Conservation (phyloP, 2,329 filamentous ascomycete species). For the Fusarium piperis region DNA sequence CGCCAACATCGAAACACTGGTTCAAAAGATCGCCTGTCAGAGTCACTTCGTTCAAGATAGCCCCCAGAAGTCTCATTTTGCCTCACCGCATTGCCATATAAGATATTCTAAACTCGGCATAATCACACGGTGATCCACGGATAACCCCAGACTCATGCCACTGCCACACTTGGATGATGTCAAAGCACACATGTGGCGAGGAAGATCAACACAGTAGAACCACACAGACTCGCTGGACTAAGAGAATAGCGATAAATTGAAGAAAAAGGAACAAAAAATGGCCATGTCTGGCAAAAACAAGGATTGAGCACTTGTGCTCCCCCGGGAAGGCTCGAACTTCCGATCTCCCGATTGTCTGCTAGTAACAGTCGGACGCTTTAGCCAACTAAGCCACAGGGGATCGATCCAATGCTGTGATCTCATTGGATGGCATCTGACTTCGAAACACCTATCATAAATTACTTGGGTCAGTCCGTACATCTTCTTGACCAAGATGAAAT, state of each 20-base stretch:
- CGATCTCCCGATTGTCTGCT: conserved; percentile 43
- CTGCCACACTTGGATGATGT: not conserved
- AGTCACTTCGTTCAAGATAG: not conserved
- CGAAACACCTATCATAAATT: not conserved
- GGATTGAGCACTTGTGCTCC: conserved; percentile 10
- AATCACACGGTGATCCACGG: not conserved
- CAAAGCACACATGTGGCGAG: not conserved
- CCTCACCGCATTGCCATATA: not conserved
- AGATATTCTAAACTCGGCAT: not conserved
- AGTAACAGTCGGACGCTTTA: conserved; percentile 41
- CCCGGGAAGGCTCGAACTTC: conserved; percentile 45
- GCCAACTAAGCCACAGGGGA: conserved; percentile 41
- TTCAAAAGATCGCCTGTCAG: not conserved
- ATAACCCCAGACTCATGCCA: not conserved
- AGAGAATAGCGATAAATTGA: not conserved
- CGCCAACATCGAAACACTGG: no score
- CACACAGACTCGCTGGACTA: no score
- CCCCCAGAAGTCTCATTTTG: not conserved
- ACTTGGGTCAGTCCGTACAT: not conserved
- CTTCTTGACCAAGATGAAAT: not conserved
- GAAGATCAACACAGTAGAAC: no score
- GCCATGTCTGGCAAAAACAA: not conserved
- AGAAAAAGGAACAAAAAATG: not conserved
- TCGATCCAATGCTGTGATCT: not conserved
- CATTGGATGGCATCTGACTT: not conserved